Evolutionary conservation across 257 asterid species (phyloP).

Genomic region (Salvia splendens): DNA sequence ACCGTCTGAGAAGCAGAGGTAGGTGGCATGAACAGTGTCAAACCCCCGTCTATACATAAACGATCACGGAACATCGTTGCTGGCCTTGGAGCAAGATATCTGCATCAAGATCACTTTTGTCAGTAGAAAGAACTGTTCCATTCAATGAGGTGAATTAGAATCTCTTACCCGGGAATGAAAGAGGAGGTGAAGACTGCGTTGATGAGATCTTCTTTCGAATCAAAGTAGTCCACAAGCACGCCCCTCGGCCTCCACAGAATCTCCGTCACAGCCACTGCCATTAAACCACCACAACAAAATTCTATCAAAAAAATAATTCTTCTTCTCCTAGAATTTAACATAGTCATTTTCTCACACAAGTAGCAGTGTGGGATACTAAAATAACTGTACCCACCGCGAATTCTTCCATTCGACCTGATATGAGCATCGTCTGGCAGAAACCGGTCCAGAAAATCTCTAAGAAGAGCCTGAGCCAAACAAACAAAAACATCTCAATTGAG

Average conservation of each 20-base stretch:
- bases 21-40: constrained; percentile 96
- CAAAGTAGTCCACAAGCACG: constrained; percentile 84
- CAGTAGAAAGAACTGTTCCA: constrained; percentile 29
- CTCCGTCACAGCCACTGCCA: constrained; percentile 92
- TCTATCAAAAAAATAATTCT: constrained; percentile 28
- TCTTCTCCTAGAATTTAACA: background rate
- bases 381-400: constrained; percentile 70
- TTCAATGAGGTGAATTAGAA: constrained; percentile 11
- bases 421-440: constrained; percentile 87
- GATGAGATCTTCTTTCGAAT: constrained; percentile 90
- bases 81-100: constrained; percentile 98
- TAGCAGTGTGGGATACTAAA: background rate
- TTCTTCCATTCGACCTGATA: constrained; percentile 85
- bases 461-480: constrained; percentile 71
- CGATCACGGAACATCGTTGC: constrained; percentile 85
- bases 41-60: constrained; percentile 84
- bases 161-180: constrained; percentile 80
- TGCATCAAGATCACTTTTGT: constrained; percentile 32
- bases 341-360: background rate
- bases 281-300: constrained; percentile 35
- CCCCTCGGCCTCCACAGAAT: constrained; percentile 96
- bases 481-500: constrained; percentile 3
- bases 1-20: constrained; percentile 92
- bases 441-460: constrained; percentile 63
- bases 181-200: constrained; percentile 93